Percentiles rank a stretch among this genome's conserved stretches.
Conservation (phyloP, 345 rosid species). For the Mallotus nudiflorus region DNA sequence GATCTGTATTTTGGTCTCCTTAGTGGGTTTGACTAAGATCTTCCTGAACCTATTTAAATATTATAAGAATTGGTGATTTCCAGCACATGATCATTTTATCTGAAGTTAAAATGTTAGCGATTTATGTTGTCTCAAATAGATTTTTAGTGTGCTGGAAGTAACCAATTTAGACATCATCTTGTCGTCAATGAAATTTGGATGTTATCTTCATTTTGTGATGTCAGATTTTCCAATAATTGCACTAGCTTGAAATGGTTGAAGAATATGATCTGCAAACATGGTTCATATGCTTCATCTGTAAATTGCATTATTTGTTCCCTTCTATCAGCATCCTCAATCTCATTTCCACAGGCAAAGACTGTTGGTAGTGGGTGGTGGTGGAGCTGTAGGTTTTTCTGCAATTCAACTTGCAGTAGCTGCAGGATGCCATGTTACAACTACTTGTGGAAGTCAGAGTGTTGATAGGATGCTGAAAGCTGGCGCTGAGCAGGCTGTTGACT, state of each 20-base stretch:
- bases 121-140: too few species aligned
- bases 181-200: too few species aligned
- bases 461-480: slow-evolving; percentile 67
- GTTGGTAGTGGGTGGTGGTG: slow-evolving; percentile 87
- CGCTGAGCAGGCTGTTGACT: slow-evolving; percentile 90
- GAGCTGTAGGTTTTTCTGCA: slow-evolving; percentile 94
- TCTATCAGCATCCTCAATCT: slow-evolving; percentile 9
- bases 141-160: too few species aligned
- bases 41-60: neutral
- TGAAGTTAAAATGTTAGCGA: neutral
- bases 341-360: slow-evolving; percentile 68
- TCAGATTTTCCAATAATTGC: neutral
- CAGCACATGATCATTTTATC: neutral
- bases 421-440: slow-evolving; percentile 73
- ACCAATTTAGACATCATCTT: too few species aligned
- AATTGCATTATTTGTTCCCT: neutral
- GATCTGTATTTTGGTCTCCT: neutral
- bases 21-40: neutral
- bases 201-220: neutral
- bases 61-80: neutral
- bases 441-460: slow-evolving; percentile 75
- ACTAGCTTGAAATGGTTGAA: neutral
- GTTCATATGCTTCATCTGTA: neutral
- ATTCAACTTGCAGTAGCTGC: slow-evolving; percentile 79
- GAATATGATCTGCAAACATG: neutral